Evolutionary conservation across 164 flowering plant genomes (phyloP).

Genomic region (Brasenia schreberi): DNA sequence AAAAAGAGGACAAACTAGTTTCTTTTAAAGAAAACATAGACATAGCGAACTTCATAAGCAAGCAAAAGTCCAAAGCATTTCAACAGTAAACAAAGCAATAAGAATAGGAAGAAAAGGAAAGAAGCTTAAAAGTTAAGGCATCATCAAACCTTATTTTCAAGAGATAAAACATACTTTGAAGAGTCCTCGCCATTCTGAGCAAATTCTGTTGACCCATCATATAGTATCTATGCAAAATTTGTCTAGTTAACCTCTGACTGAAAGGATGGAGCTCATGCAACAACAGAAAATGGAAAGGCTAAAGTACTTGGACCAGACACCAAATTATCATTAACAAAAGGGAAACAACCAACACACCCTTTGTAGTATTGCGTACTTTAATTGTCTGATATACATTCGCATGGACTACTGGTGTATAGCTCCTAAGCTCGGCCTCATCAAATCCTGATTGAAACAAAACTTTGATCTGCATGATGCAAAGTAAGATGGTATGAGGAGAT

Average conservation of each 20-base stretch:
- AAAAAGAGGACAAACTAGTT: no score
- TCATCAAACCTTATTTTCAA: constrained; percentile 63
- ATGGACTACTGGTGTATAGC: constrained; percentile 80
- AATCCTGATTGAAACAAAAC: constrained; percentile 94
- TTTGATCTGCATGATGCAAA: constrained; percentile 35
- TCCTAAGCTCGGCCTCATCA: constrained; percentile 79
- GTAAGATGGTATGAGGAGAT: not conserved
- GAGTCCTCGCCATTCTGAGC: constrained; percentile 62
- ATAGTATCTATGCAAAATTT: constrained; percentile 40
- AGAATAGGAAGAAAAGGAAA: not conserved
- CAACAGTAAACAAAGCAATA: not conserved
- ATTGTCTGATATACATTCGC: constrained; percentile 98
- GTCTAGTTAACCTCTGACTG: not conserved
- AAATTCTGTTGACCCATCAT: constrained; percentile 83
- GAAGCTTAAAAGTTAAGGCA: constrained; percentile 1
- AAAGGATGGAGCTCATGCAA: not conserved
- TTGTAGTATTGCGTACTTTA: constrained; percentile 88
- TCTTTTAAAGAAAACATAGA: no score
- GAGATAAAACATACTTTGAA: constrained; percentile 53
- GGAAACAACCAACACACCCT: constrained; percentile 90
- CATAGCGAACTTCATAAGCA: not conserved
- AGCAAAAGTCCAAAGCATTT: not conserved
- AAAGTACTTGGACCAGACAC: not conserved
- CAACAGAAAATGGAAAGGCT: not conserved
- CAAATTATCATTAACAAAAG: constrained; percentile 13